Evolutionary conservation across 192 early-diverging fungal species (phyloP), one percentile per base, ranked within the genome.

Genomic region (Thoreauomyces humboldtii): DNA sequence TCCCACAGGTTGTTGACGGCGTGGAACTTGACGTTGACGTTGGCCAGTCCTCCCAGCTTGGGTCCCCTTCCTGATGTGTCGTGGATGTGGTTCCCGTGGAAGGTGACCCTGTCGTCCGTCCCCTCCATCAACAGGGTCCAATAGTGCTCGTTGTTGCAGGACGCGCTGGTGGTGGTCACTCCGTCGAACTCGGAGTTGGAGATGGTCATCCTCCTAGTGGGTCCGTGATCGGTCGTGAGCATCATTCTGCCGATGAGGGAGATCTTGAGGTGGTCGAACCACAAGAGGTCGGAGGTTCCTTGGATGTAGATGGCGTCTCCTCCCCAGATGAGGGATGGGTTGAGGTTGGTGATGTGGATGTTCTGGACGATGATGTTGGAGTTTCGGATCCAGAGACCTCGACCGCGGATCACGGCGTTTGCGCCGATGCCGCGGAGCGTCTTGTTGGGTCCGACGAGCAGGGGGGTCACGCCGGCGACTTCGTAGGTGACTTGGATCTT

Each of bases 181-280:
- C 50, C 50, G 17, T 52, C 50, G 17, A 52, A 52, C 27, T 52
- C 50, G 6, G 50, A 52, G 50, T 52, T 52, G 29, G 27, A 31
- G 50, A 52, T 31, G 3, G 50, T 52, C 50, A 50, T 19, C 7
- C 5, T 15, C 19, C 50, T 22, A 2, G 9, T 15, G 50, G 3
- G 7, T 6, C 29, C 50, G 15, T 4, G 14, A 29, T 52, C 29
- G 5, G 27, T 7, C 9, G 29, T 29, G 29, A 52, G 21, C 5
- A 52, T 25, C 29, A 31, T 22, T 29, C 50, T 22, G 5, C 50
- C 50, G 25, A 52, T 15, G 27, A 22, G 50, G 19, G 50, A 52
- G 50, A 52, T 31, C 29, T 52, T 52, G 50, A 52, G 27, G 27
- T 52, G 50, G 17, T 52, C 50, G 50, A 52, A 31, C 50, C 50